Base-by-base conservation (phyloP, 179 eudicot genomes). In the Beta macrorhiza region DNA sequence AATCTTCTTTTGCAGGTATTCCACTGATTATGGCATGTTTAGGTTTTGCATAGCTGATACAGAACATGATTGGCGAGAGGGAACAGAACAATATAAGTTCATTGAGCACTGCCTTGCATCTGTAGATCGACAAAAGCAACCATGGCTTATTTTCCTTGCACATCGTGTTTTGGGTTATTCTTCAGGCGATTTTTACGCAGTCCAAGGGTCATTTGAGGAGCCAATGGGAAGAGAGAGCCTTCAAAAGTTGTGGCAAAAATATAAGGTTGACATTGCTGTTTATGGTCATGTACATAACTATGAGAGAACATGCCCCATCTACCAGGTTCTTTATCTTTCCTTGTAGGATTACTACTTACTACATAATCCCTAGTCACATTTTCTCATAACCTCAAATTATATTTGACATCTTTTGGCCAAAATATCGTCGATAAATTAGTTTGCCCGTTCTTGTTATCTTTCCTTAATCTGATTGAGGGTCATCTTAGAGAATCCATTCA, bases 141-240 rank as follows among this genome's bases (percentile, higher is more conserved):
- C 96, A n/a, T 92, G 93, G 93, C 88, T 92, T 7, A 88, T 91
- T 78, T 92, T 92, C 63, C 81, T 89, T 49, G 96, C 97, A 0
- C 97, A 92, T 79, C 92, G 94, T 0, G 97, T 93, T 13, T 81
- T 93, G 29, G 95, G 95, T 62, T 90, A 91, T 67, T 91, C 95
- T 52, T 91, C 97, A 7, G 72, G 78, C 3, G 78, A 67, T 15
- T 83, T 22, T 63, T 93, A 93, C 74, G 91, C 84, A n/a, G 82
- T 76, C 9, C 82, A 90, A 82, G 97, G 95, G 14, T 85, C 93
- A 9, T 88, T 88, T 75, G 89, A 74, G 47, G 95, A 93, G 79
- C 97, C 97, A 10, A 93, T 93, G 95, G 97, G 95, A 19, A 88
- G 93, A 78, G 93, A 92, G 52, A 88, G 87, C 87, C 94, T 92